Base-by-base conservation (phyloP, 495 filamentous ascomycete genomes). In the Coniosporium apollinis region DNA sequence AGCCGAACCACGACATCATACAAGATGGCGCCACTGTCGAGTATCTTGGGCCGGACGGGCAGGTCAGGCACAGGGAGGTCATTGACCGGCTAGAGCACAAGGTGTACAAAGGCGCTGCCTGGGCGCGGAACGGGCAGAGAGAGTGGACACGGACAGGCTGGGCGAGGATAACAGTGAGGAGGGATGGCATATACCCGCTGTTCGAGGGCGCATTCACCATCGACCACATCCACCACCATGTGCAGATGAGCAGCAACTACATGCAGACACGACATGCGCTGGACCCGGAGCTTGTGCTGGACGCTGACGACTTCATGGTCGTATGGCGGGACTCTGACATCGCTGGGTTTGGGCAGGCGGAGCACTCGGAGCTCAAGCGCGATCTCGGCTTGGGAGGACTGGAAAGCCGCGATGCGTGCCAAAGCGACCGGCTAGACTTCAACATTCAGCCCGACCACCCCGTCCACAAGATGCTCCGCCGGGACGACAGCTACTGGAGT, bases 131-230 rank as follows among this genome's bases (percentile, higher is more conserved):
- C 39, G 58, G 22, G 4, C 20, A 50, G 52, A 72, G 57, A 36
- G 62, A 71, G 42, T 94, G 85, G 87, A 70, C 69, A 28, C 72
- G 78, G 45, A 75, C 72, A 14, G 89, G 89, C 30, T 94, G 81
- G 82, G 78, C 85, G 18, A 70, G 89, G 44, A 73, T 94, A 31
- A 67, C 75, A 34, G 57, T 97, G 21, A 64, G 65, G 44, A 65
- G 62, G 43, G 89, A 97, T 60, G 89, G 89, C 2, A 43, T 59
- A 13, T 49, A 69, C 22, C 91, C 89, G 18, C 55, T 94, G 5
- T 96, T 97, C 42, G 82, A 94, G 56, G 89, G 91, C 19, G 79
- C 79, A 2, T 96, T 97, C 58, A 75, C 76, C 30, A 54, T 96
- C 13, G 51, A 73, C 42, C 65, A 75, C 22, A 73, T 93, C 51